Conservation (phyloP, 768 basidiomycete genomes). For the Leccinum disarticulatum region DNA sequence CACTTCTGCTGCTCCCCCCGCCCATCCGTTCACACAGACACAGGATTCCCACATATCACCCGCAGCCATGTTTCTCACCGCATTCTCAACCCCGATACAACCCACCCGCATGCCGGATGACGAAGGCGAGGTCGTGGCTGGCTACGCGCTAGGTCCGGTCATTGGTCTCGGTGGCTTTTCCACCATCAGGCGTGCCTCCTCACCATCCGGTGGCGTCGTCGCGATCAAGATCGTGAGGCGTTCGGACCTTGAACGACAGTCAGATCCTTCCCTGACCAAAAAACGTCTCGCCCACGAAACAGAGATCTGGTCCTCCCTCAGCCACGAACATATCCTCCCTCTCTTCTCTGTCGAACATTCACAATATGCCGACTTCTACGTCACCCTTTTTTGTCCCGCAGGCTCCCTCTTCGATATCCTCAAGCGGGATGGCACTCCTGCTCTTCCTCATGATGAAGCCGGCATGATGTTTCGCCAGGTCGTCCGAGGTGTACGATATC, state of each 20-base stretch:
- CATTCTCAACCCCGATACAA: conserved; percentile 48
- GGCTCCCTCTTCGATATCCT: conserved; percentile 86
- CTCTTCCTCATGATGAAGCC: conserved; percentile 72
- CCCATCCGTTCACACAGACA: conserved; percentile 9
- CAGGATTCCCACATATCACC: conserved; percentile 47
- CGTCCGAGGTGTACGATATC: conserved; percentile 76
- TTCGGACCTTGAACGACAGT: conserved; percentile 53
- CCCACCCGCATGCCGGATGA: conserved; percentile 50
- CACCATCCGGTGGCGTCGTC: conserved; percentile 61
- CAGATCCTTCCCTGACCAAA: conserved; percentile 45
- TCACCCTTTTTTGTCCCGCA: conserved; percentile 81
- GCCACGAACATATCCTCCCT: conserved; percentile 85
- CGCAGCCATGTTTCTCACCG: conserved; percentile 72
- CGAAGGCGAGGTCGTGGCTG: conserved; percentile 64
- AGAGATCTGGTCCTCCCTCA: conserved; percentile 68
- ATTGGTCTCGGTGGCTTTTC: conserved; percentile 84
- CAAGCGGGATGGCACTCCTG: conserved; percentile 64
- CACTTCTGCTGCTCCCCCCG: not conserved
- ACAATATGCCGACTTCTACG: conserved; percentile 68
- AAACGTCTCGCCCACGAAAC: conserved; percentile 71
- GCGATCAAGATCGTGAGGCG: conserved; percentile 84
- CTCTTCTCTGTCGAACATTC: conserved; percentile 67
- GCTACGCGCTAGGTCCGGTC: conserved; percentile 73
- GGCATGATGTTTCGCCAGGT: conserved; percentile 88
- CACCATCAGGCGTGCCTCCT: conserved; percentile 67